Evolutionary conservation across 1,139 yeast genomes (phyloP).

Genomic region (Ogataea hybrid): DNA sequence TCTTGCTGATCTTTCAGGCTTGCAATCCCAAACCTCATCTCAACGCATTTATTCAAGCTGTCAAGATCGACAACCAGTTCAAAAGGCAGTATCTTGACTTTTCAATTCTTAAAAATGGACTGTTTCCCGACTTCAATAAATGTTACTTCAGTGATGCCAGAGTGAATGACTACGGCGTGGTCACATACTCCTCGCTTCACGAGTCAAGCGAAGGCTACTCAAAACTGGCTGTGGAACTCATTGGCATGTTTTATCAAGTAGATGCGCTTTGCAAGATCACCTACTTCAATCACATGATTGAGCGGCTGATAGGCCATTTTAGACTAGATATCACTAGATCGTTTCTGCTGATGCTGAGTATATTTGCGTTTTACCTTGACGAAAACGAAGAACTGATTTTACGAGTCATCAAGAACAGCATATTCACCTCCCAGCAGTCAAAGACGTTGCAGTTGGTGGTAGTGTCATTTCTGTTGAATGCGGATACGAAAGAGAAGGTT

Average conservation of each 20-base stretch:
- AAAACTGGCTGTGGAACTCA: slow-evolving; percentile 56
- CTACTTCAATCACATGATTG: slow-evolving; percentile 49
- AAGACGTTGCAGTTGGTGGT: slow-evolving; percentile 44
- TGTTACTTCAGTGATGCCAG: slow-evolving; percentile 36
- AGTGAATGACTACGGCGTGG: slow-evolving; percentile 59
- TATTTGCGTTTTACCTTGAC: slow-evolving; percentile 36
- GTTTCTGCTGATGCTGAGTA: slow-evolving; percentile 45
- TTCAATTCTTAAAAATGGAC: slow-evolving; percentile 30
- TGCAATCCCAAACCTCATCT: slow-evolving; percentile 39
- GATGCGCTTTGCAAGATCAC: slow-evolving; percentile 44
- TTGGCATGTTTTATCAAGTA: slow-evolving; percentile 40
- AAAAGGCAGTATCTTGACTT: slow-evolving; percentile 35
- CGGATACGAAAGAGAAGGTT: slow-evolving; percentile 31
- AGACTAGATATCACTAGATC: slow-evolving; percentile 73
- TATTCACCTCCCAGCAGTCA: slow-evolving; percentile 39
- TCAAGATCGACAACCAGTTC: slow-evolving; percentile 38
- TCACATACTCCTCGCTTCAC: slow-evolving; percentile 68
- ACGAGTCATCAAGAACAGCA: slow-evolving; percentile 41
- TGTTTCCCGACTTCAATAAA: slow-evolving; percentile 43
- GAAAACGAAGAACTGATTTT: slow-evolving; percentile 47
- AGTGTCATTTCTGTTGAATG: slow-evolving; percentile 50
- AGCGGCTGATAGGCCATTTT: slow-evolving; percentile 71
- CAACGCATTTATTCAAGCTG: slow-evolving; percentile 39
- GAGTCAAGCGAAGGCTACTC: slow-evolving; percentile 86
- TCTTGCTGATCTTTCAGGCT: slow-evolving; percentile 46